Base-by-base conservation (phyloP, 78 protist species). In the Planoprotostelium fungivorum region DNA sequence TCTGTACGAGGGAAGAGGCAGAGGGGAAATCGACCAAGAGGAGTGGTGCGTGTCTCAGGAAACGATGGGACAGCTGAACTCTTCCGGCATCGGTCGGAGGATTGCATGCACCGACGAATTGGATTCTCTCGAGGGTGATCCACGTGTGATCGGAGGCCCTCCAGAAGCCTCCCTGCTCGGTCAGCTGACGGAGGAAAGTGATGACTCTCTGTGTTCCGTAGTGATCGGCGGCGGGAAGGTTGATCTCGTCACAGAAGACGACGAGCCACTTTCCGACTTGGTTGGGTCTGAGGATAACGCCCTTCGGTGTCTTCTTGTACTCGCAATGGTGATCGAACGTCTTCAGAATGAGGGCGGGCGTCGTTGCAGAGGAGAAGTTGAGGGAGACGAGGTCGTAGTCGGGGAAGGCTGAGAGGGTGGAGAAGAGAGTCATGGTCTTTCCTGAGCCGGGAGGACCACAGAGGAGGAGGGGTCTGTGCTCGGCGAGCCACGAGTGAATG, bases 51-150 rank as follows among this genome's bases (percentile, higher is more conserved):
- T 95, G 98, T 36, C 97, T 95, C 84, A 97, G 94, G 94, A 97
- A 97, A 16, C 99, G 93, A 37, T 93, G 96, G 25, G 97, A 38
- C 29, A 99, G 94, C 36, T 96, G 97, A 51, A 91, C 96, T n/a
- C 99, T 98, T 36, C 99, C 99, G 23, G 99, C 97, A 87, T 98
- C 99, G 0, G 99, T 98, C 85, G 99, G 99, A 28, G 99, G 99
- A 90, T 99, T 98, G 92, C 99, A 99, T 23, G 99, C 99, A 16
- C 97, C 99, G 34, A 95, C 97, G 89, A 97, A 91, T 89, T 97
- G 99, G 16, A 98, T 88, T 37, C 97, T 95, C 87, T 98, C 98
- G 25, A 98, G 89, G 34, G 36, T 5, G 34, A 97, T 94, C 98
- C 97, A 98, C 34, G 93, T 83, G 87, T 94, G 93, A 35, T 89